Evolutionary conservation across 1,284 basidiomycete genomes (phyloP).

Genomic region (Cryptococcus amylolentus): DNA sequence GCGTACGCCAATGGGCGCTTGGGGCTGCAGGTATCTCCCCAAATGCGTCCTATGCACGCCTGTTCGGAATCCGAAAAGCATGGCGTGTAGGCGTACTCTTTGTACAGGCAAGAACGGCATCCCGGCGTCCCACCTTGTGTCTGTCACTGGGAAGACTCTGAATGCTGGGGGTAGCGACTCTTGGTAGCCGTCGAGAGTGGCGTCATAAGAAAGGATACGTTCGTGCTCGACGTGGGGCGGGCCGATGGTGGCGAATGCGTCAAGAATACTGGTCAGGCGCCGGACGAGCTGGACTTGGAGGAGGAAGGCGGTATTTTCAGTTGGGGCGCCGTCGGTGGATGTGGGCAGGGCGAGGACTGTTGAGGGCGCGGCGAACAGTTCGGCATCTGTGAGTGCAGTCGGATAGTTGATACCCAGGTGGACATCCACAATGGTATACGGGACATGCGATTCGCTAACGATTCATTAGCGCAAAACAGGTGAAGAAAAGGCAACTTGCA

Average conservation of each 20-base stretch:
- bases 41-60: conserved; percentile 40
- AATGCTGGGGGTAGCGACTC: conserved; percentile 42
- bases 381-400: conserved; percentile 39
- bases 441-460: conserved; percentile 36
- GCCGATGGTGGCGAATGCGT: conserved; percentile 39
- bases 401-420: conserved; percentile 42
- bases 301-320: conserved; percentile 38
- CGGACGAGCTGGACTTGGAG: conserved; percentile 42
- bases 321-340: conserved; percentile 34
- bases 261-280: conserved; percentile 38
- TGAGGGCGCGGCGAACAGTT: conserved; percentile 34
- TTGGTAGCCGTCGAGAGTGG: conserved; percentile 39
- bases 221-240: conserved; percentile 34
- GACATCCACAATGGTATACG: conserved; percentile 43
- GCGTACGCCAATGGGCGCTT: conserved; percentile 24
- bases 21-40: conserved; percentile 30
- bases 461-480: not conserved
- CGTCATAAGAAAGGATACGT: conserved; percentile 37
- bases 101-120: conserved; percentile 39
- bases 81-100: conserved; percentile 37
- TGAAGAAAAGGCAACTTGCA: conserved; percentile 17
- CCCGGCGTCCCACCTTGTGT: conserved; percentile 34
- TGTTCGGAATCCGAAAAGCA: conserved; percentile 34
- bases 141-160: conserved; percentile 39
- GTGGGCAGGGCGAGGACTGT: conserved; percentile 35